These are phyloP conservation scores for Cadophora sp. DNA, from an alignment of 2,329 filamentous ascomycete genomes.

Conservation along the genomic window DNA sequence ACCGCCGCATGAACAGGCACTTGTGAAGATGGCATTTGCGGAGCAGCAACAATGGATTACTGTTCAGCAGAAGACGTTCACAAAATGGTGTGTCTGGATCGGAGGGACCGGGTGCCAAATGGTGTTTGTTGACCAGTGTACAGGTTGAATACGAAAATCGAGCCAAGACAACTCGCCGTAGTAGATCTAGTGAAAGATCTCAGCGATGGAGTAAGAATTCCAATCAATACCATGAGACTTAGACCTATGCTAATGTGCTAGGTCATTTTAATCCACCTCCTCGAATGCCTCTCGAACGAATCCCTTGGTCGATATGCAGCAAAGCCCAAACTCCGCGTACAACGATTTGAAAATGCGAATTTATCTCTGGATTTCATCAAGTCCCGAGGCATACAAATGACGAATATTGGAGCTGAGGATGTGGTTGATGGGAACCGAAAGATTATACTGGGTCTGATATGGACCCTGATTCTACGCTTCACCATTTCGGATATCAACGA, in stretches of 20 bases:
- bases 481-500: conserved; percentile 99
- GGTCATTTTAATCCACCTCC: conserved; percentile 94
- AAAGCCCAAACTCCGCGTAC: conserved; percentile 93
- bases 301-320: conserved; percentile 96
- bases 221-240: neutral
- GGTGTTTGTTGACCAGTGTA: conserved; percentile 23
- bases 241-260: conserved; percentile 48
- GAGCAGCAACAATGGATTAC: conserved; percentile 73
- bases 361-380: conserved; percentile 94
- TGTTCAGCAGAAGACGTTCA: conserved; percentile 99
- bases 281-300: conserved; percentile 94
- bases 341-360: conserved; percentile 98
- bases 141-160: conserved; percentile 96
- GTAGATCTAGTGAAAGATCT: conserved; percentile 89
- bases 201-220: conserved; percentile 82
- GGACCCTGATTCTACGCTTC: conserved; percentile 97
- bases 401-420: conserved; percentile 97
- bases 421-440: conserved; percentile 97
- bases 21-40: conserved; percentile 65
- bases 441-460: conserved; percentile 96
- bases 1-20: conserved; percentile 42
- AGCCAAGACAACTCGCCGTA: conserved; percentile 77
- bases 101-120: neutral
- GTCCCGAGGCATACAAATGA: conserved; percentile 90
- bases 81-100: conserved; percentile 76